Evolutionary conservation across 2,329 filamentous ascomycete genomes (phyloP).

Genomic region (Curvularia sp.): DNA sequence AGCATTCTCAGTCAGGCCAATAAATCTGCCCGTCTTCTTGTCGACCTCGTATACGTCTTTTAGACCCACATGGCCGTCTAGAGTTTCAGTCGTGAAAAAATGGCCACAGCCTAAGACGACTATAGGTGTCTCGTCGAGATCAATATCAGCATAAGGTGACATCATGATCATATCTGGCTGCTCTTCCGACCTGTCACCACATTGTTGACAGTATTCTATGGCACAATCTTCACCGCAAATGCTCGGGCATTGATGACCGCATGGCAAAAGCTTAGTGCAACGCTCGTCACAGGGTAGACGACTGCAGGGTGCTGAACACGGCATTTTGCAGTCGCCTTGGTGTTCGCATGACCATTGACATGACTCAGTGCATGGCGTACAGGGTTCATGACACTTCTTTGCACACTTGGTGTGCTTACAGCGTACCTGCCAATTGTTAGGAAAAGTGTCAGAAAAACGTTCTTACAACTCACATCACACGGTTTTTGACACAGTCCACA

Average conservation of each 20-base stretch:
- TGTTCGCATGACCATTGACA: constrained; percentile 50
- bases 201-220: constrained; percentile 32
- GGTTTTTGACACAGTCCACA: constrained; percentile 33
- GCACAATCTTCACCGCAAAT: constrained; percentile 44
- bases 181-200: constrained; percentile 26
- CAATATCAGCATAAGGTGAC: constrained; percentile 34
- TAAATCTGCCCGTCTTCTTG: constrained; percentile 26
- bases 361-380: constrained; percentile 42
- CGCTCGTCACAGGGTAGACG: constrained; percentile 41
- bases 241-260: constrained; percentile 45
- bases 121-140: constrained; percentile 39
- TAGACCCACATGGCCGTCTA: constrained; percentile 43
- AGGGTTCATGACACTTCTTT: constrained; percentile 42
- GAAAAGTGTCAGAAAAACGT: neutral
- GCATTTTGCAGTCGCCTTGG: constrained; percentile 43
- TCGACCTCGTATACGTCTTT: constrained; percentile 32
- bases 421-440: constrained; percentile 26
- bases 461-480: constrained; percentile 32
- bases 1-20: constrained; percentile 34
- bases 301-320: constrained; percentile 46
- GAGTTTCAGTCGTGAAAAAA: constrained; percentile 41
- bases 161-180: constrained; percentile 38
- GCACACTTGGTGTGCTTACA: constrained; percentile 41
- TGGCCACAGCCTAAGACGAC: constrained; percentile 41
- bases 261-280: constrained; percentile 36